Evolutionary conservation across 2,329 filamentous ascomycete genomes (phyloP).

Genomic region (Raffaelea ambrosiae): DNA sequence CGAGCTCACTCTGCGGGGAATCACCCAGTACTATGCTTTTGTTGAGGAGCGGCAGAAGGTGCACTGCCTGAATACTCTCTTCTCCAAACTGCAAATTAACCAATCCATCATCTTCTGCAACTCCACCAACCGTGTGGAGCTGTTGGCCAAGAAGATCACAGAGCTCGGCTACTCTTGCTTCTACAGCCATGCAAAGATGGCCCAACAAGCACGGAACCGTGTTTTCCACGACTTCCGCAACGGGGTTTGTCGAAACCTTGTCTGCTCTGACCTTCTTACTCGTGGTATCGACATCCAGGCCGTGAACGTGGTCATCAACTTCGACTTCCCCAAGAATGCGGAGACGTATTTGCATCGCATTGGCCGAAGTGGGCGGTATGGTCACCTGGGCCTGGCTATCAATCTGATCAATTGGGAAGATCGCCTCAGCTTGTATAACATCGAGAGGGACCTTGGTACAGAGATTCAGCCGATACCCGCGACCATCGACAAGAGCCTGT

Average conservation of each 20-base stretch:
- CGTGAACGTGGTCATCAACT: constrained; percentile 99
- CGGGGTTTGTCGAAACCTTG: constrained; percentile 93
- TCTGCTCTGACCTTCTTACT: constrained; percentile 94
- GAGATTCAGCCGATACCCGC: constrained; percentile 96
- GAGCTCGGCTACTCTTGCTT: constrained; percentile 99
- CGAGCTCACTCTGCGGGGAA: constrained; percentile 92
- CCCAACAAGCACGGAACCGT: constrained; percentile 91
- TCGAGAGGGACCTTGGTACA: constrained; percentile 92
- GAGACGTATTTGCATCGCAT: constrained; percentile 98
- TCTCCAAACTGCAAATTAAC: constrained; percentile 98
- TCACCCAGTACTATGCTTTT: constrained; percentile 98
- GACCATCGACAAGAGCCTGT: constrained; percentile 93
- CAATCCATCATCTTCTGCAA: constrained; percentile 99
- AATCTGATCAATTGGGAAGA: constrained; percentile 99
- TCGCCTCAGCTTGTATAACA: constrained; percentile 97
- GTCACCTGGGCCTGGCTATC: constrained; percentile 93
- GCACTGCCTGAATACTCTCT: constrained; percentile 96
- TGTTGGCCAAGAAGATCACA: constrained; percentile 98
- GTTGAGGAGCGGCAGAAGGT: constrained; percentile 99
- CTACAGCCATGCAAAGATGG: constrained; percentile 98
- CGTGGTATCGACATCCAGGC: constrained; percentile 99
- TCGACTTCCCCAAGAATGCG: constrained; percentile 98
- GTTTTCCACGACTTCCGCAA: constrained; percentile 99
- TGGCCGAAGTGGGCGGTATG: constrained; percentile 92
- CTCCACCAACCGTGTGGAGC: constrained; percentile 94